Base-by-base conservation (phyloP, 1,284 basidiomycete genomes). In the Somion occarium region DNA sequence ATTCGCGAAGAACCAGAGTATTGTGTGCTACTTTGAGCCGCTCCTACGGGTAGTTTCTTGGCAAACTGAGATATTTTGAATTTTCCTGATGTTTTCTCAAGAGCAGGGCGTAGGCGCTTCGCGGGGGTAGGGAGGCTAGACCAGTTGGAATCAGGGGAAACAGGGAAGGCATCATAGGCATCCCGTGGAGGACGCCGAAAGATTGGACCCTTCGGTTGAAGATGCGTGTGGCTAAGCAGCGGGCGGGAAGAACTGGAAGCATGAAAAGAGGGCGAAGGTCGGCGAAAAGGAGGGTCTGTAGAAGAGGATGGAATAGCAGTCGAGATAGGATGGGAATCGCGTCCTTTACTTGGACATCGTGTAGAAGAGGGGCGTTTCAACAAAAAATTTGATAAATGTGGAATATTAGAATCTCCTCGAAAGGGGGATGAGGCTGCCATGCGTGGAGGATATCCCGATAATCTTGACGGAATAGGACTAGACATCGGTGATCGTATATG, bases 111-210 rank as follows among this genome's bases (percentile, higher is more conserved):
- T 18, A 44, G 15, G 2, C 41, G 43, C 42, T 51, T 51, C 22
- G 34, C 3, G 2, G 39, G 12, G 12, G 3, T n/a, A 49, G 46
- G 25, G 1, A 59, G 38, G 9, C 55, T 56, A n/a, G 55, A 46
- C 57, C 57, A 59, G 15, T 43, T 30, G 5, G 44, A 20, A 20
- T 57, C 57, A 11, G 57, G 57, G 27, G 57, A 57, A 20, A 46
- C 46, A 23, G 49, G 41, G 30, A 57, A 51, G 18, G 48, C 47
- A 18, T 56, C 55, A 37, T 55, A 59, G 7, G 51, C 50, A 43
- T 59, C 53, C 9, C 49, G 47, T 42, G 19, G 42, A 24, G 20
- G 42, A 5, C 42, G 11, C 19, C 42, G 42, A 24, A 13, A 20
- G 13, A 39, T n/a, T n/a, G n/a, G n/a, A n/a, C n/a, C n/a, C n/a